These are phyloP conservation scores for Corymbia citriodora DNA, from an alignment of 441 rosid genomes.

Conservation along the genomic window DNA sequence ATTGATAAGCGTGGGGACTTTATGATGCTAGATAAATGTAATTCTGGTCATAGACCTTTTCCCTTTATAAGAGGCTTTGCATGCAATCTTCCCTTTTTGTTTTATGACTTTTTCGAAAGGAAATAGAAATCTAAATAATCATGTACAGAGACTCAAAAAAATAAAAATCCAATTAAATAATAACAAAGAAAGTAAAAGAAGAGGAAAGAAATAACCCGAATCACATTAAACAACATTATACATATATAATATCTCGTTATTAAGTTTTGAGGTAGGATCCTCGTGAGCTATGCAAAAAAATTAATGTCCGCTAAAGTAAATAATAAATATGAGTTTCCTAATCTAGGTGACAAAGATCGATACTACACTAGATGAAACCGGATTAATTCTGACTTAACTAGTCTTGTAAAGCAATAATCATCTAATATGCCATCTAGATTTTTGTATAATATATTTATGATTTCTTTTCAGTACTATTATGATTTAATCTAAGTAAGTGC, in stretches of 20 bases:
- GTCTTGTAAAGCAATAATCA: not conserved
- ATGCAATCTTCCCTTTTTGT: not conserved
- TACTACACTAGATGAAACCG: not conserved
- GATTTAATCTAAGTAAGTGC: not conserved
- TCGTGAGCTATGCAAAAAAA: not conserved
- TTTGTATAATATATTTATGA: not conserved
- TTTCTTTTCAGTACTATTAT: not conserved
- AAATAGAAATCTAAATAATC: not conserved
- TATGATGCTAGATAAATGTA: not conserved
- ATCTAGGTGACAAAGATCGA: not conserved
- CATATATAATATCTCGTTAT: not conserved
- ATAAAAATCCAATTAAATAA: not conserved
- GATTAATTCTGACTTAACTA: not conserved
- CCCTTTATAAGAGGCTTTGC: not conserved
- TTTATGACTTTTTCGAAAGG: not conserved
- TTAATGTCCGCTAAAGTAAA: not conserved
- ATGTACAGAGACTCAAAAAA: not conserved
- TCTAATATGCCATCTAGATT: not conserved
- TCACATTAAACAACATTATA: not conserved
- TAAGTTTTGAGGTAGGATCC: not conserved
- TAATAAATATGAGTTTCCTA: not conserved
- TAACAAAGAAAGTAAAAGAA: not conserved
- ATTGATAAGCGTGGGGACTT: accelerated
- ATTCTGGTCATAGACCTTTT: not conserved
- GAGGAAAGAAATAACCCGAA: not conserved